phyloP scores from a whole-genome alignment of 2,329 filamentous ascomycete genomes.

The Aspergillus persii region DNA sequence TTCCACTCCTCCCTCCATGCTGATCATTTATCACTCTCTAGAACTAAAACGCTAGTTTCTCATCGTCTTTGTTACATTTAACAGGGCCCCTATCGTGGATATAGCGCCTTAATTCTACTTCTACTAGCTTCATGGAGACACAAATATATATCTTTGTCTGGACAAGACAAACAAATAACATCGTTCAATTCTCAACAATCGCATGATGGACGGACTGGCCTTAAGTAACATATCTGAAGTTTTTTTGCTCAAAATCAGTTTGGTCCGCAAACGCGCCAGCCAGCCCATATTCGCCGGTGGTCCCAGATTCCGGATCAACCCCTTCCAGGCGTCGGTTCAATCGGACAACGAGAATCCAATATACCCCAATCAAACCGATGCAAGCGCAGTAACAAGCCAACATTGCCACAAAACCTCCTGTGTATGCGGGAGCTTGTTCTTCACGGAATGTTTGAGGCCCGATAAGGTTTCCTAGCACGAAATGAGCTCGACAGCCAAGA shows the following conservation, averaged over 20 bases:
- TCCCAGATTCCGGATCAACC: constrained; percentile 1
- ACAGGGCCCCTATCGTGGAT: too few relatives aligned
- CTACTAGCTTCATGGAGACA: too few relatives aligned
- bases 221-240: constrained; percentile 27
- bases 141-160: too few relatives aligned
- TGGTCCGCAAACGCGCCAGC: constrained; percentile 19
- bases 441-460: constrained; percentile 44
- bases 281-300: constrained; percentile 7
- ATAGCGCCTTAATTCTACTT: too few relatives aligned
- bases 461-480: constrained; percentile 36
- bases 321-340: constrained; percentile 15
- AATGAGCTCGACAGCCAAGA: not conserved
- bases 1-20: too few relatives aligned
- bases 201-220: too few relatives aligned
- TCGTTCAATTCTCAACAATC: too few relatives aligned
- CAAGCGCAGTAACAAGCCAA: constrained; percentile 34
- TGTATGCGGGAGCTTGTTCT: constrained; percentile 41
- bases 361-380: constrained; percentile 30
- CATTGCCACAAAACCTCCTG: constrained; percentile 38
- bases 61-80: too few relatives aligned
- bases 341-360: constrained; percentile 28
- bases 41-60: too few relatives aligned
- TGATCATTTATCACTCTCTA: too few relatives aligned
- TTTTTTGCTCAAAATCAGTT: constrained; percentile 26
- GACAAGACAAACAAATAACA: too few relatives aligned